Conservation (phyloP, 345 rosid genomes). For the Toxicodendron radicans region DNA sequence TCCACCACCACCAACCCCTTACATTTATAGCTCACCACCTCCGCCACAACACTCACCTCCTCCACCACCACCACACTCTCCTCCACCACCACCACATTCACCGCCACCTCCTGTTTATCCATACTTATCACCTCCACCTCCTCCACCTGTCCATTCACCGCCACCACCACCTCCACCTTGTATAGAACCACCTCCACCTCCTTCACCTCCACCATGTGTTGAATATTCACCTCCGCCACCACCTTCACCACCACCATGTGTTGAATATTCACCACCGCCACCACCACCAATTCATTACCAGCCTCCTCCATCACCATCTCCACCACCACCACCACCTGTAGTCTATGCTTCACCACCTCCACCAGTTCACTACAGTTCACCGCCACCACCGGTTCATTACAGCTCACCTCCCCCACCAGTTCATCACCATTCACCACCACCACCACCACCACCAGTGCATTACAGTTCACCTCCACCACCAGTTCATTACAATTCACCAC, state of each 20-base stretch:
- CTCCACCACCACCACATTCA: conserved; percentile 43
- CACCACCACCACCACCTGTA: conserved; percentile 33
- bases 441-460: conserved; percentile 15
- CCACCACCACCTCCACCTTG: conserved; percentile 66
- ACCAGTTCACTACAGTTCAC: conserved; percentile 23
- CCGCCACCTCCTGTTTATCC: conserved; percentile 25
- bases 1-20: conserved; percentile 40
- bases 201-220: conserved; percentile 60
- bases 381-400: conserved; percentile 38
- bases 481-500: conserved; percentile 23
- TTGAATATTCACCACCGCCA: conserved; percentile 32
- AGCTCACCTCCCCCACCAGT: conserved; percentile 35
- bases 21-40: conserved; percentile 47
- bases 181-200: conserved; percentile 47
- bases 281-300: conserved; percentile 31
- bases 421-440: conserved; percentile 32
- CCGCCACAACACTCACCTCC: conserved; percentile 41
- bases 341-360: conserved; percentile 32
- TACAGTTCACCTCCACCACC: conserved; percentile 37
- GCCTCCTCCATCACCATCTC: conserved; percentile 50
- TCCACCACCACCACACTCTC: too few species aligned
- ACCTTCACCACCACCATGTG: conserved; percentile 58
- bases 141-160: conserved; percentile 44
- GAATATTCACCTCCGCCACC: conserved; percentile 69
- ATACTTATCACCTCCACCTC: conserved; percentile 25